Conservation (phyloP, 2,329 filamentous ascomycete species). For the Pestalotiopsis sp. region DNA sequence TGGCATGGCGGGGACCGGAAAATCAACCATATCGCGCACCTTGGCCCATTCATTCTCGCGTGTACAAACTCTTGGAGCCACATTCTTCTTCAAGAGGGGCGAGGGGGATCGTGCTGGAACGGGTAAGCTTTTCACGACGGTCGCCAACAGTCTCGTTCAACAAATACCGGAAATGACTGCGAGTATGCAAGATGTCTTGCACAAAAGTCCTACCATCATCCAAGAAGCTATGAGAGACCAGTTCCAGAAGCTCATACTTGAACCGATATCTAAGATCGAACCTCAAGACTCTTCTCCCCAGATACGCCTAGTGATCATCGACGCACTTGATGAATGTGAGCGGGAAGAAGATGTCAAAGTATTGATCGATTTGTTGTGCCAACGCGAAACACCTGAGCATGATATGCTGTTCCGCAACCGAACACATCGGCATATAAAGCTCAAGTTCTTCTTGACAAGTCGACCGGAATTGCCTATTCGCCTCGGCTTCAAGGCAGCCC, state of each 20-base stretch:
- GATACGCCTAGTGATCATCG: slow-evolving; percentile 27
- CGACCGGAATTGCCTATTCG: slow-evolving; percentile 37
- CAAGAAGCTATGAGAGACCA: slow-evolving; percentile 33
- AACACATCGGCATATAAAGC: background rate
- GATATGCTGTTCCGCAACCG: too few species aligned
- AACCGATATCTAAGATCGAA: slow-evolving; percentile 27
- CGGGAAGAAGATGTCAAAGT: slow-evolving; percentile 24
- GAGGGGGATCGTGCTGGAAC: slow-evolving; percentile 36
- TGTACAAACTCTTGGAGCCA: slow-evolving; percentile 17
- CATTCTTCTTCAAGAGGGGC: slow-evolving; percentile 46
- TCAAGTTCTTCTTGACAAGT: slow-evolving; percentile 39
- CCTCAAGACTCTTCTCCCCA: background rate
- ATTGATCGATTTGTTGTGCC: slow-evolving; percentile 27
- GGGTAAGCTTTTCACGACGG: slow-evolving; percentile 37
- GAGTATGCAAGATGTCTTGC: slow-evolving; percentile 28
- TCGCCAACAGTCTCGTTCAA: slow-evolving; percentile 32
- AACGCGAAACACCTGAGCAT: slow-evolving; percentile 10
- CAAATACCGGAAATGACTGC: slow-evolving; percentile 26
- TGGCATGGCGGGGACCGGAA: slow-evolving; percentile 39
- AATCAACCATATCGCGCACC: slow-evolving; percentile 39
- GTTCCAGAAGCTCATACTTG: slow-evolving; percentile 39
- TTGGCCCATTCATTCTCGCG: slow-evolving; percentile 21
- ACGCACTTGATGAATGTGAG: slow-evolving; percentile 35
- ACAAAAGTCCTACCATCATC: slow-evolving; percentile 28
- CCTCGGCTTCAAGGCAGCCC: slow-evolving; percentile 29